Evolutionary conservation across 1,284 basidiomycete species (phyloP).

Genomic region (Ganoderma lingzhi): DNA sequence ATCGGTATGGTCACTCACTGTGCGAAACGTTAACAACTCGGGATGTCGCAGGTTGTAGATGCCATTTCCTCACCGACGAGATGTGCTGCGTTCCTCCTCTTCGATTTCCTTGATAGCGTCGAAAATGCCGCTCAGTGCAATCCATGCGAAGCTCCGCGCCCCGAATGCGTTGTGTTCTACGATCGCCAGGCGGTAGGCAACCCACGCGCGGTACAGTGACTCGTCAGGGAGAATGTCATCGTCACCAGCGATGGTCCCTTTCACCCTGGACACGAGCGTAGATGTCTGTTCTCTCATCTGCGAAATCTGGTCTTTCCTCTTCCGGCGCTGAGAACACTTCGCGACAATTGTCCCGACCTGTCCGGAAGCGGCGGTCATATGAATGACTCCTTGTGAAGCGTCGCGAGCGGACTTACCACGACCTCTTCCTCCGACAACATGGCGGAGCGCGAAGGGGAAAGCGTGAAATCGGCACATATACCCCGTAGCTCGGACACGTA

Average conservation of each 20-base stretch:
- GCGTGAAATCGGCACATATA: slow-evolving; percentile 57
- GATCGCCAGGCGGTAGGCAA: slow-evolving; percentile 57
- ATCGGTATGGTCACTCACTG: background rate
- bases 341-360: slow-evolving; percentile 66
- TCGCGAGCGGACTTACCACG: slow-evolving; percentile 36
- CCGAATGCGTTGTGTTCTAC: slow-evolving; percentile 55
- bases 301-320: slow-evolving; percentile 59
- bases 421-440: slow-evolving; percentile 69
- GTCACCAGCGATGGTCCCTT: slow-evolving; percentile 55
- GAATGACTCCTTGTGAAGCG: background rate
- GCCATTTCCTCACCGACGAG: slow-evolving; percentile 6
- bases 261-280: slow-evolving; percentile 55
- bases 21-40: background rate
- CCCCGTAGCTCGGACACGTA: slow-evolving; percentile 57
- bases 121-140: slow-evolving; percentile 63
- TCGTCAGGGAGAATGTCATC: slow-evolving; percentile 48
- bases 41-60: background rate
- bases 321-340: slow-evolving; percentile 63
- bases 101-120: slow-evolving; percentile 48
- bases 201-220: slow-evolving; percentile 56
- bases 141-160: slow-evolving; percentile 66
- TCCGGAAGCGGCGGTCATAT: background rate
- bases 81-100: slow-evolving; percentile 33
- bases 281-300: slow-evolving; percentile 62
- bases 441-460: slow-evolving; percentile 50